These are phyloP conservation scores for Lippia alba DNA, from an alignment of 305 asterid species.

Conservation along the genomic window DNA sequence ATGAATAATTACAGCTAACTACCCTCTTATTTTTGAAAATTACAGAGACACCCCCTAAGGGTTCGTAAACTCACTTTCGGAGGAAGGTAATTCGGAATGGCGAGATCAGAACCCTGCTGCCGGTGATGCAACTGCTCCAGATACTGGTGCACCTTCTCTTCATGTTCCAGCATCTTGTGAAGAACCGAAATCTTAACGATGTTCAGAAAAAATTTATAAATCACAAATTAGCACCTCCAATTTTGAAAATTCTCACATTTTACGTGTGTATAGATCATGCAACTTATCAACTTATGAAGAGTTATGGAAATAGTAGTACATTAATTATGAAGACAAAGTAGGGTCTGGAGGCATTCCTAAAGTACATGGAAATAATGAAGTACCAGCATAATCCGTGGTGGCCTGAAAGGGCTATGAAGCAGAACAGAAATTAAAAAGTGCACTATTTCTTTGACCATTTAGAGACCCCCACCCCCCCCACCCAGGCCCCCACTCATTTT, in stretches of 20 bases:
- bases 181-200: conserved; percentile 58
- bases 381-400: background rate
- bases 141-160: conserved; percentile 67
- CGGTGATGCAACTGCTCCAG: conserved; percentile 52
- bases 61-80: too few species aligned
- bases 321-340: background rate
- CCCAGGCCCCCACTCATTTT: background rate
- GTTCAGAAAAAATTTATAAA: background rate
- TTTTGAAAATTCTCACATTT: too few species aligned
- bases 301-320: background rate
- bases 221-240: background rate
- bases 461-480: background rate
- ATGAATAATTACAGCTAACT: too few species aligned
- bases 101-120: conserved; percentile 47
- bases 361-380: background rate
- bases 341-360: background rate
- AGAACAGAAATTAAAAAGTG: background rate
- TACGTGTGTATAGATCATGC: background rate
- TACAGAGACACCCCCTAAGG: too few species aligned
- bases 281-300: background rate
- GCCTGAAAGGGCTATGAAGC: background rate
- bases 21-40: too few species aligned
- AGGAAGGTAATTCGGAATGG: conserved; percentile 42
- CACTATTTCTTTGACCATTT: conserved; percentile 1
- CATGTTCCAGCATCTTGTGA: conserved; percentile 71